phyloP scores from a whole-genome alignment of 768 basidiomycete genomes.

The Pseudohyphozyma bogoriensis region DNA sequence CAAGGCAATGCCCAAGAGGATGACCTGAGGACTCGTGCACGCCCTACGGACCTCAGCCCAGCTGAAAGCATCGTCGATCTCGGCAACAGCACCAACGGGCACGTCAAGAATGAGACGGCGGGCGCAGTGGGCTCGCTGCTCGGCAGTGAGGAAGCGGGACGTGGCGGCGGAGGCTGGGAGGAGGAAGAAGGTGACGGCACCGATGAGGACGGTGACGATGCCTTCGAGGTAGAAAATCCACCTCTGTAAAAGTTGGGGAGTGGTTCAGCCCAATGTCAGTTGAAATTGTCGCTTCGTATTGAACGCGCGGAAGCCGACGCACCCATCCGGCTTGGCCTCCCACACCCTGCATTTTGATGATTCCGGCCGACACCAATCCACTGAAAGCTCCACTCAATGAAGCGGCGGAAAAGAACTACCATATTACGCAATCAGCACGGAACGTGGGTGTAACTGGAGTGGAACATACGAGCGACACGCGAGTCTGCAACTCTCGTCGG shows the following conservation, averaged over 20 bases:
- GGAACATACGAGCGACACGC: conserved; percentile 34
- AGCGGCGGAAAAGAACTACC: conserved; percentile 35
- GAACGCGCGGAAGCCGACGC: conserved; percentile 30
- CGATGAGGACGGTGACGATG: conserved; percentile 53
- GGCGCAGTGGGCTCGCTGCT: conserved; percentile 36
- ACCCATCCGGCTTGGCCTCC: conserved; percentile 39
- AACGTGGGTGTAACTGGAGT: no score
- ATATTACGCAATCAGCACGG: no score
- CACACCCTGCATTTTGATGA: conserved; percentile 33
- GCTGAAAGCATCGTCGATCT: conserved; percentile 46
- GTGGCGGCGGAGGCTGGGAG: conserved; percentile 44
- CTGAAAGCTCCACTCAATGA: conserved; percentile 36
- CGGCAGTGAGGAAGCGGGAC: conserved; percentile 46
- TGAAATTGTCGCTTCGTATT: no score
- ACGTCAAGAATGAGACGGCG: conserved; percentile 29
- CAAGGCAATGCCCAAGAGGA: conserved; percentile 46
- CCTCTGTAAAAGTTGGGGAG: neutral
- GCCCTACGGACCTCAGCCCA: conserved; percentile 51
- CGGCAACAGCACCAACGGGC: neutral
- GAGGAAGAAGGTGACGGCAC: conserved; percentile 46
- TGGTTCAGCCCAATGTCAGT: neutral
- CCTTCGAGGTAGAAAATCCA: conserved; percentile 43
- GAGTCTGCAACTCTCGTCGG: conserved; percentile 32
- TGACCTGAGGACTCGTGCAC: conserved; percentile 49
- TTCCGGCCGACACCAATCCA: conserved; percentile 40